Conservation (phyloP, 192 early-diverging fungal genomes). For the Powellomyces hirtus region DNA sequence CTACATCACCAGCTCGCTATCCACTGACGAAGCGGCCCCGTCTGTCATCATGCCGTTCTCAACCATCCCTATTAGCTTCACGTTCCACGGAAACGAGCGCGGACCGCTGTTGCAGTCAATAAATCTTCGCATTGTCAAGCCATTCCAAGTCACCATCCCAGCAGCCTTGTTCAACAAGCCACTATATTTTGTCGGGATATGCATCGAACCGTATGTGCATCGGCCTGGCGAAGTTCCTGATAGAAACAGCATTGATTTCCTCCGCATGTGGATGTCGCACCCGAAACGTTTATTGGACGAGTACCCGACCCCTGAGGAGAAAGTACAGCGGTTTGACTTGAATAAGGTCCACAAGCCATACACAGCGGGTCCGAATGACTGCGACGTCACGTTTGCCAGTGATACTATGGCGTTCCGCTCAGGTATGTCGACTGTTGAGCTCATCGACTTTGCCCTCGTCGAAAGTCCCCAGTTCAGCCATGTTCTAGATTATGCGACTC, state of each 20-base stretch:
- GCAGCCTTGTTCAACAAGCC: conserved; percentile 35
- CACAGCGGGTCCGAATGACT: conserved; percentile 16
- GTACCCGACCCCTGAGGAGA: conserved; percentile 43
- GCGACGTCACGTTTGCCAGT: conserved; percentile 36
- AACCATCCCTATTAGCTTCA: conserved; percentile 45
- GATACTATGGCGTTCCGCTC: conserved; percentile 45
- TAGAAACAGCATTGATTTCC: conserved; percentile 50
- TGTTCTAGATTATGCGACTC: too few relatives aligned
- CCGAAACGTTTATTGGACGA: conserved; percentile 52
- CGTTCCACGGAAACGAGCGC: conserved; percentile 36
- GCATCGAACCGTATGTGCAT: conserved; percentile 52
- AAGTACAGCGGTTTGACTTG: conserved; percentile 37
- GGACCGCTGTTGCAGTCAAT: conserved; percentile 43
- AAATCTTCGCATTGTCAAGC: conserved; percentile 34
- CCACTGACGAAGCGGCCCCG: conserved; percentile 24
- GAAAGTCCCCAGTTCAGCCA: too few relatives aligned
- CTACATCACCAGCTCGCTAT: conserved; percentile 29
- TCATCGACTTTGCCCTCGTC: too few relatives aligned
- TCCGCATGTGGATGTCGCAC: conserved; percentile 60
- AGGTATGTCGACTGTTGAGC: background rate
- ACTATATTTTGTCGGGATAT: conserved; percentile 50
- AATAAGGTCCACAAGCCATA: conserved; percentile 12
- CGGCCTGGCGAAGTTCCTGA: conserved; percentile 43
- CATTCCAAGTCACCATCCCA: conserved; percentile 22
- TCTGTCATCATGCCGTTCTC: conserved; percentile 32